These are phyloP conservation scores for Viola odorata DNA, from an alignment of 345 rosid genomes.

Conservation along the genomic window DNA sequence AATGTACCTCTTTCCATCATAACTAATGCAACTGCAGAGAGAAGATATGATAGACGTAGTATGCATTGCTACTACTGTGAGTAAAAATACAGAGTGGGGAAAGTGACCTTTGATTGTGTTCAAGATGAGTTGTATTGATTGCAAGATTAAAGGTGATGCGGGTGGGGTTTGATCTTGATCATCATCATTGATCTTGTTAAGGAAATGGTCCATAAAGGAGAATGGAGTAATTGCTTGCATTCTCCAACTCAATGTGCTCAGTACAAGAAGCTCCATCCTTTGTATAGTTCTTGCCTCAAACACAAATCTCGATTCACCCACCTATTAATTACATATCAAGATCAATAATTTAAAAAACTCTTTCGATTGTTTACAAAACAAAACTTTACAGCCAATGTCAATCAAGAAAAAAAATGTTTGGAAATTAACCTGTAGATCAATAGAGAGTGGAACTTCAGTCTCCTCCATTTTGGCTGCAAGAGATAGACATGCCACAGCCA, in stretches of 20 bases:
- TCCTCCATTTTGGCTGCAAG: constrained; percentile 78
- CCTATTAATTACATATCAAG: constrained; percentile 18
- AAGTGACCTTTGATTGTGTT: constrained; percentile 43
- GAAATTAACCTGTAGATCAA: constrained; percentile 59
- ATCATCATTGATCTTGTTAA: constrained; percentile 42
- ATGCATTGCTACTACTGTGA: no score
- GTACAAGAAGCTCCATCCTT: constrained; percentile 69
- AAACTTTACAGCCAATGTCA: neutral
- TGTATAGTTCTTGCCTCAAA: constrained; percentile 60
- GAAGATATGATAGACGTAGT: no score
- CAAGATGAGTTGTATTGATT: constrained; percentile 45
- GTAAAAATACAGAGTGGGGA: neutral
- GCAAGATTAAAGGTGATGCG: constrained; percentile 21
- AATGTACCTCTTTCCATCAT: neutral
- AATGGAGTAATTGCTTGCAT: constrained; percentile 71
- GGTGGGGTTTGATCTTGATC: constrained; percentile 10
- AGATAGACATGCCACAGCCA: constrained; percentile 72
- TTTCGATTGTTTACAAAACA: neutral
- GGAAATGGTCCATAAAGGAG: constrained; percentile 55
- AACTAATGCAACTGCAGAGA: neutral
- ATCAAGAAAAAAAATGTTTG: neutral
- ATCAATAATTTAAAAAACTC: neutral
- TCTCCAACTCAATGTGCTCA: constrained; percentile 63
- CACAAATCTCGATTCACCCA: constrained; percentile 45
- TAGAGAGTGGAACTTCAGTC: constrained; percentile 48